Base-by-base conservation (phyloP, 805 yeast genomes). In the Metschnikowia picachoensis region DNA sequence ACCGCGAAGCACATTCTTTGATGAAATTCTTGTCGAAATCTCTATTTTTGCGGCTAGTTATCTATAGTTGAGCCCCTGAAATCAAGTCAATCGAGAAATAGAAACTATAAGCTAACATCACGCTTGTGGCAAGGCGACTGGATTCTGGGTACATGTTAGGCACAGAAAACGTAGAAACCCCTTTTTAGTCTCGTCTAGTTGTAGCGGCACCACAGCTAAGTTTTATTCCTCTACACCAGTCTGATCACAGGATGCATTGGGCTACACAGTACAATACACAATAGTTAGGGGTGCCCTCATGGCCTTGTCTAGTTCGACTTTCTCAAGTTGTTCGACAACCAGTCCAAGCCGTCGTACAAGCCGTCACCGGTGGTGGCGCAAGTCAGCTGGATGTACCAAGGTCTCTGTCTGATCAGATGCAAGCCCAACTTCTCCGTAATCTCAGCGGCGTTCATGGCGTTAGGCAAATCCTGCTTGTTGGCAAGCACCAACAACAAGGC, bases 301-400 rank as follows among this genome's bases (percentile, higher is more conserved):
- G 36, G 15, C 17, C 36, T 20, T 20, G 29, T 31, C 41, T 48
- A 53, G 49, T 49, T 45, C 44, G 55, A 45, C 55, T 53, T 55
- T 52, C 53, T 55, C 59, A 53, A 53, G 54, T 51, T 58, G 56
- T 57, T 56, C 48, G 59, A 59, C 60, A 60, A 52, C 57, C 59
- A 52, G 48, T 58, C 59, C 53, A 55, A 51, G 41, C 58, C 62
- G 55, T 67, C 60, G 67, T 54, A 59, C 56, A 55, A 53, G 79
- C 98, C 98, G 70, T 91, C 97, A 77, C 98, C 99, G 53, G 98
- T 87, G 59, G 97, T 92, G 60, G 99, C 99, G 78, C 98, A 91
- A 55, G 98, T 88, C 59, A 99, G 89, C 78, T 92, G 97, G 70
- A 94, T 92, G 77, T 87, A 92, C 99, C 99, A 94, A 65, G 96